Evolutionary conservation across 2,329 filamentous ascomycete genomes (phyloP).

Genomic region (Diaporthe caulivora): DNA sequence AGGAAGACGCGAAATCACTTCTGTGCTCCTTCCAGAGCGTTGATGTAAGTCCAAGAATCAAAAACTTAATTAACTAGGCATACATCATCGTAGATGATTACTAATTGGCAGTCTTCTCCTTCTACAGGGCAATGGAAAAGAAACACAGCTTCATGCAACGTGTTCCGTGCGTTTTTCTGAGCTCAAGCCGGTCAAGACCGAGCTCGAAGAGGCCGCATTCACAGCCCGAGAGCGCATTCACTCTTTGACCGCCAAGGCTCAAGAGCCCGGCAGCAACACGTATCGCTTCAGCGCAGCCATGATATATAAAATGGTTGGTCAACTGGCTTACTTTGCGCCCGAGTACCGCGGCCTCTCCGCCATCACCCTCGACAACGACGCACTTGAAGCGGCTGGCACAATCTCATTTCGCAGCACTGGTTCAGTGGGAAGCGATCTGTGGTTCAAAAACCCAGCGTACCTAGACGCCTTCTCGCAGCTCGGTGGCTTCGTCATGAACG

Average conservation of each 20-base stretch:
- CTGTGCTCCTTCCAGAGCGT: neutral
- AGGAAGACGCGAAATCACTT: neutral
- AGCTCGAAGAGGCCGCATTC: conserved; percentile 1
- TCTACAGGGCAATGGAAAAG: neutral
- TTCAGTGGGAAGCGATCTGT: neutral
- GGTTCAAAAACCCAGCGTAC: conserved; percentile 10
- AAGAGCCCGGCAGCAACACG: neutral
- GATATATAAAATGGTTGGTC: conserved; percentile 26
- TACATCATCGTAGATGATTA: neutral
- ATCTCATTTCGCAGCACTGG: conserved; percentile 4
- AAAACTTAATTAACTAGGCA: neutral
- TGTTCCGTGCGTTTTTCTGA: neutral
- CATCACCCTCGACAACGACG: conserved; percentile 6
- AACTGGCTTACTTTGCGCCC: conserved; percentile 8
- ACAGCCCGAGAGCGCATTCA: neutral
- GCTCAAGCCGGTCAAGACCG: neutral
- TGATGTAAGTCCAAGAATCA: neutral
- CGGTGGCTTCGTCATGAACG: conserved; percentile 30
- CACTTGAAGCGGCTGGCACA: neutral
- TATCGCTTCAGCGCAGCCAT: conserved; percentile 18
- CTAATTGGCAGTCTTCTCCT: neutral
- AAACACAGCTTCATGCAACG: conserved; percentile 7
- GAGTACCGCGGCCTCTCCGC: conserved; percentile 6
- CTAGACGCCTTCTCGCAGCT: conserved; percentile 22
- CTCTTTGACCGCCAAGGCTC: neutral